Evolutionary conservation across 2,329 filamentous ascomycete species (phyloP), one percentile per base, ranked within the genome.

Genomic region (Talaromyces verruculosus): DNA sequence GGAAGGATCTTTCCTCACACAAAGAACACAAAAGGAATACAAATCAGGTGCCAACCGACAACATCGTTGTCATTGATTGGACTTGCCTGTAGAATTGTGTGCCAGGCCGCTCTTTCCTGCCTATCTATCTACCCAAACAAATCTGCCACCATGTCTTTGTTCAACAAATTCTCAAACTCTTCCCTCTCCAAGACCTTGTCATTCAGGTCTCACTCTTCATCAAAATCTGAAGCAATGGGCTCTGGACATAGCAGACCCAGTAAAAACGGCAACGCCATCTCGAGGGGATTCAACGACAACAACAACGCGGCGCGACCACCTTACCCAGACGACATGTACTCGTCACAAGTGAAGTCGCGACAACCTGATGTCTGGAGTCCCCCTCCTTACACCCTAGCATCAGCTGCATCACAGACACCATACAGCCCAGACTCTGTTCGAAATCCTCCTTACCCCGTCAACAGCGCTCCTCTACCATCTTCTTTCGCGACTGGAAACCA

Each of bases 141-240:
- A 41, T n/a, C 35, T 6, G 6, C 73, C 33, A 61, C 63, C n/a
- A 68, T 68, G 45, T 37, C 63, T 51, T 37, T 41, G 17, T 59
- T 65, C 41, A 30, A 49, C 62, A 58, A 39, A 60, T 2, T 49
- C 33, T 49, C 35, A 10, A 22, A 28, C 17, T 55, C 47, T 7
- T 63, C 47, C 0, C 25, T 63, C 2, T 64, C 45, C 37, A 57
- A 35, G 53, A 13, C 39, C 28, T 49, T 30, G 11, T 57, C 62
- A 7, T 37, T 64, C 53, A 57, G 22, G 53, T 58, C 62, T 60
- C 37, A 17, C 5, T 33, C 22, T 13, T 57, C 49, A 30, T 43
- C 39, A 47, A 41, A 41, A n/a, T 19, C 57, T 2, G 57, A 43
- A 39, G 61, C 33, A 47, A 58, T 49, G 62, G 51, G 62, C 15